A percentile compares a stretch with the other conserved stretches of the same genome.
phyloP scores from a whole-genome alignment of 2,329 filamentous ascomycete species.

The Leptographium wingfieldii region DNA sequence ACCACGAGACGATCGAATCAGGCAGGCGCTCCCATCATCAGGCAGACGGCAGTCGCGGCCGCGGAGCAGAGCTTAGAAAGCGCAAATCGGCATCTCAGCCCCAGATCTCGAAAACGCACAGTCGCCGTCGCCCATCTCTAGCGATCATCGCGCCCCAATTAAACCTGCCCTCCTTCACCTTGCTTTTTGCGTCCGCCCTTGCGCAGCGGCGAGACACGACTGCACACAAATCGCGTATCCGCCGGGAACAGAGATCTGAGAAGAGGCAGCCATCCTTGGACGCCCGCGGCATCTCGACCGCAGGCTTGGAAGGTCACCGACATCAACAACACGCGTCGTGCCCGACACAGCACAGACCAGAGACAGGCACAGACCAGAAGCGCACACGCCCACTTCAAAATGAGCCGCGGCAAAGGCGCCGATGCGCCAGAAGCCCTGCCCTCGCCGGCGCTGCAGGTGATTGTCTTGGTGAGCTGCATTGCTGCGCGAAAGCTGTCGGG shows the following conservation, averaged over 20 bases:
- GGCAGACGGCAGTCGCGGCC: too few species aligned
- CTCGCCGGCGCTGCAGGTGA: conserved; percentile 52
- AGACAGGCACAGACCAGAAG: too few species aligned
- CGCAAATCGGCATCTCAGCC: background rate
- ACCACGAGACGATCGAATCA: background rate
- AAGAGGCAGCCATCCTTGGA: too few species aligned
- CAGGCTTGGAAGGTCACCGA: too few species aligned
- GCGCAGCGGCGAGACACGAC: background rate
- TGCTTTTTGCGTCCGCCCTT: background rate
- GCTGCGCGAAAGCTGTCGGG: too few species aligned
- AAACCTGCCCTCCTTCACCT: background rate
- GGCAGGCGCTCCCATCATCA: background rate
- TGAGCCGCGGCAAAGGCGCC: conserved; percentile 9
- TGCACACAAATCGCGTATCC: too few species aligned
- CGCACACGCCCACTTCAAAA: background rate
- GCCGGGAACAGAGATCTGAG: too few species aligned
- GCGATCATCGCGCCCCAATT: background rate
- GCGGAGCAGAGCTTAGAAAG: background rate
- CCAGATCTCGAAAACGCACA: too few species aligned
- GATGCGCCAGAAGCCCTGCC: conserved; percentile 5
- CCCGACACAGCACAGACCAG: too few species aligned
- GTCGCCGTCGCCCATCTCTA: background rate
- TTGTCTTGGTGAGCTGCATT: conserved; percentile 51
- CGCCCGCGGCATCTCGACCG: too few species aligned
- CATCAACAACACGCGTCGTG: too few species aligned